Conservation (phyloP, 306 rosid genomes). For the Vicia villosa region DNA sequence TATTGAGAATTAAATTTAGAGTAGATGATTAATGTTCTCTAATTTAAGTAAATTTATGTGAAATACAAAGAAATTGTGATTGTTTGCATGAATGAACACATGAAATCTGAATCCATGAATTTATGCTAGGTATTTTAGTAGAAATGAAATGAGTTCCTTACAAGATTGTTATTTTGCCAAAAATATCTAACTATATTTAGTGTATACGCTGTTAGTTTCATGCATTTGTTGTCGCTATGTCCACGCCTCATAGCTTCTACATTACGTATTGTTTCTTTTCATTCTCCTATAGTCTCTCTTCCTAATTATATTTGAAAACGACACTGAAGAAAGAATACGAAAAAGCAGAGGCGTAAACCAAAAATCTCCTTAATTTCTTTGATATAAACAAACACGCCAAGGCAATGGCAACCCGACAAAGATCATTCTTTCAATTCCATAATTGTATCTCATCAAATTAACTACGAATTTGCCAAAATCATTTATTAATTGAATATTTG, state of each 20-base stretch:
- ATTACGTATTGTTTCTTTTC: background rate
- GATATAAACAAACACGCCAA: constrained; percentile 22
- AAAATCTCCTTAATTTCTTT: constrained; percentile 2
- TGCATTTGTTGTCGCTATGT: background rate
- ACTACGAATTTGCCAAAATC: too few relatives aligned
- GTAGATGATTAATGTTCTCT: too few relatives aligned
- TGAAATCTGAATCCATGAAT: background rate
- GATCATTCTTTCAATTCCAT: background rate
- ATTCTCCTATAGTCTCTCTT: background rate
- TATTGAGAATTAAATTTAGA: too few relatives aligned
- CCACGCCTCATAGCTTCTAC: background rate
- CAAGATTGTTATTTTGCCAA: background rate
- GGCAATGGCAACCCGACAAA: constrained; percentile 6
- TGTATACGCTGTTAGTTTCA: constrained; percentile 1
- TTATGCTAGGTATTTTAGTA: background rate
- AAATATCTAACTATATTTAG: background rate
- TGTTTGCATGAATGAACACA: too few relatives aligned
- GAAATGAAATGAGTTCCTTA: background rate
- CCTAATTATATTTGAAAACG: background rate
- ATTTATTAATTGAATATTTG: too few relatives aligned
- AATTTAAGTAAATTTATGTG: too few relatives aligned
- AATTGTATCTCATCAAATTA: background rate
- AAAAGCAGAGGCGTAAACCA: background rate
- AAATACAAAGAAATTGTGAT: too few relatives aligned
- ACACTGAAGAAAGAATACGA: background rate